Evolutionary conservation across 495 filamentous ascomycete species (phyloP).

Genomic region (Friedmanniomyces simplex): DNA sequence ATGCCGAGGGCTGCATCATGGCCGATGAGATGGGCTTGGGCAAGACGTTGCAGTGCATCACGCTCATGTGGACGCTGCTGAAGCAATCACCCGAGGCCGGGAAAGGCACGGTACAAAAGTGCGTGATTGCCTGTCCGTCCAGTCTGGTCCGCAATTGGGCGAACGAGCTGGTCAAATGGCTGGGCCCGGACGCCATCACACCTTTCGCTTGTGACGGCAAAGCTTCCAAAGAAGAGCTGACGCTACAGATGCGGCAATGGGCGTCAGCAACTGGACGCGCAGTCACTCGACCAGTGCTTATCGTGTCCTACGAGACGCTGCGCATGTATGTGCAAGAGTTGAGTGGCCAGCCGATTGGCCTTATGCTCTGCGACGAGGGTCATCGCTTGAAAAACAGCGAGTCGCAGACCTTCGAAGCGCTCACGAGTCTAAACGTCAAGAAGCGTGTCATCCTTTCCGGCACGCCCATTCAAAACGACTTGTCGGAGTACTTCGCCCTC

Average conservation of each 20-base stretch:
- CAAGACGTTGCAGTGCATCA: slow-evolving; percentile 81
- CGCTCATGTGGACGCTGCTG: slow-evolving; percentile 88
- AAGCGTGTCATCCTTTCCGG: slow-evolving; percentile 91
- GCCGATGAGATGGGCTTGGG: slow-evolving; percentile 98
- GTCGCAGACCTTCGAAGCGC: slow-evolving; percentile 80
- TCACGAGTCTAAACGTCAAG: slow-evolving; percentile 83
- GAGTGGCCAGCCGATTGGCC: slow-evolving; percentile 72
- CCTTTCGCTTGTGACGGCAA: slow-evolving; percentile 98
- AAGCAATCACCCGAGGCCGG: slow-evolving; percentile 94
- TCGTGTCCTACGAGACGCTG: slow-evolving; percentile 95
- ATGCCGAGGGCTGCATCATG: slow-evolving; percentile 98
- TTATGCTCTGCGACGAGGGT: slow-evolving; percentile 96
- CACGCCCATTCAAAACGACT: slow-evolving; percentile 95
- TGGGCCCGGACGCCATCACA: slow-evolving; percentile 79
- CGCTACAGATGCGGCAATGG: slow-evolving; percentile 85
- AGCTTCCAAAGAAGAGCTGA: slow-evolving; percentile 86
- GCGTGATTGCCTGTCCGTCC: slow-evolving; percentile 95
- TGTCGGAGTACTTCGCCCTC: slow-evolving; percentile 93
- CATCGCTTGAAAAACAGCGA: slow-evolving; percentile 98
- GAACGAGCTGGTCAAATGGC: slow-evolving; percentile 91
- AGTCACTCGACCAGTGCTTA: slow-evolving; percentile 94
- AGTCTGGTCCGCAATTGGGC: slow-evolving; percentile 97
- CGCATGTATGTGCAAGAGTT: slow-evolving; percentile 84
- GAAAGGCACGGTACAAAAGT: slow-evolving; percentile 90
- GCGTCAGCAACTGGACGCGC: slow-evolving; percentile 77